Conservation (phyloP, 352 stramenopile genomes). For the Phytophthora hibernalis region DNA sequence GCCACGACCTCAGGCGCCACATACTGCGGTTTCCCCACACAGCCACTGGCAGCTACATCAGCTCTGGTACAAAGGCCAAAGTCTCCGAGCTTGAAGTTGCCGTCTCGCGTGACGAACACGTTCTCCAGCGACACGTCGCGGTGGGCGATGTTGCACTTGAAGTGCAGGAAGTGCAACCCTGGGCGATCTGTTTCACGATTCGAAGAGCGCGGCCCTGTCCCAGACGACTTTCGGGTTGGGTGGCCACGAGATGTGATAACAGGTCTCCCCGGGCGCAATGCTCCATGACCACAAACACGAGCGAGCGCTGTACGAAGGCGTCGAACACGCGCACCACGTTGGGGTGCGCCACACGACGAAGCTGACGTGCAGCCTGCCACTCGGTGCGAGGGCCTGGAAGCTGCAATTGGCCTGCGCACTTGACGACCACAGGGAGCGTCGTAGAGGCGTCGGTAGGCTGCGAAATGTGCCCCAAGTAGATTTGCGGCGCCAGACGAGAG, state of each 20-base stretch:
- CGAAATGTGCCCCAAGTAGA: slow-evolving; percentile 41
- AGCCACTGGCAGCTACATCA: slow-evolving; percentile 23
- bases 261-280: slow-evolving; percentile 62
- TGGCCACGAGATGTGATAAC: slow-evolving; percentile 38
- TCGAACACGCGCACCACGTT: slow-evolving; percentile 51
- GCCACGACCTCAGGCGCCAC: slow-evolving; percentile 46
- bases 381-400: slow-evolving; percentile 36
- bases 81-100: slow-evolving; percentile 58
- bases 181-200: slow-evolving; percentile 41
- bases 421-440: slow-evolving; percentile 30
- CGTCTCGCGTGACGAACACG: slow-evolving; percentile 50
- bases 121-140: slow-evolving; percentile 76
- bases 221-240: slow-evolving; percentile 36
- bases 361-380: slow-evolving; percentile 34
- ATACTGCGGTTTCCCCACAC: slow-evolving; percentile 46
- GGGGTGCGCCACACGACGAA: slow-evolving; percentile 12
- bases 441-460: not conserved
- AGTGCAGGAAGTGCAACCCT: slow-evolving; percentile 43
- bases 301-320: slow-evolving; percentile 44
- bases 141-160: slow-evolving; percentile 41
- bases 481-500: slow-evolving; percentile 37
- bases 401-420: slow-evolving; percentile 34
- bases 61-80: slow-evolving; percentile 56
- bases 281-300: slow-evolving; percentile 62
- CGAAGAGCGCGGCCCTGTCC: slow-evolving; percentile 33